Base-by-base conservation (phyloP, 1,139 yeast genomes). In the Meyerozyma elateridarum region DNA sequence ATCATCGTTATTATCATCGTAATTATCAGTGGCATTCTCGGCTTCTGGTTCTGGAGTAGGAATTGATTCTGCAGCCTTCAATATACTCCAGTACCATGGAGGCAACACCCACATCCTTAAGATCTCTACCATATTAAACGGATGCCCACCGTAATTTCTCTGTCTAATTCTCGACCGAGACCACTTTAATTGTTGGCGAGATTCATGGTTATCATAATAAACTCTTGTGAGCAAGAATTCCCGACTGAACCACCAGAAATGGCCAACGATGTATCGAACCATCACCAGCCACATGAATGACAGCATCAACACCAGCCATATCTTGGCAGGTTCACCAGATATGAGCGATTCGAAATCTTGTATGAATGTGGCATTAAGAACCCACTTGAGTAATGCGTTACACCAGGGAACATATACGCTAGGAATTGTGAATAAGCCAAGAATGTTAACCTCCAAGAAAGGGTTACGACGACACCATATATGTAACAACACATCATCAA, bases 201-300 rank as follows among this genome's bases (percentile, higher is more conserved):
- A 33, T 2, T 33, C 33, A 29, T 52, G 40, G 3, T 22, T 12
- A 31, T 58, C 62, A 31, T 37, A 37, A 36, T 56, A 54, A 13
- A 54, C 30, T 4, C 35, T 34, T 3, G 38, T 28, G 15, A 60
- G 40, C 11, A 56, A 37, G 20, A 54, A 49, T 13, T 51, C 54
- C 15, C 59, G 45, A 3, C 44, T 20, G 32, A 48, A 61, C 72
- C 72, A 66, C 70, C 70, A 65, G 17, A 55, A 35, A 37, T 67
- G 72, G 3, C 63, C 66, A 22, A 61, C 35, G 0, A 39, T 36
- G 28, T 46, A 46, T 22, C 52, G 44, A 8, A 60, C 34, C 5
- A 49, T 19, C n/a, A 45, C 41, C 32, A 38, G 42, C 55, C 54
- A 55, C 6, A 47, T 35, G 8, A 37, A 33, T 8, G 38, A 38